Evolutionary conservation across 805 yeast species (phyloP).

Genomic region (Kodamaea hsintzibuensis): DNA sequence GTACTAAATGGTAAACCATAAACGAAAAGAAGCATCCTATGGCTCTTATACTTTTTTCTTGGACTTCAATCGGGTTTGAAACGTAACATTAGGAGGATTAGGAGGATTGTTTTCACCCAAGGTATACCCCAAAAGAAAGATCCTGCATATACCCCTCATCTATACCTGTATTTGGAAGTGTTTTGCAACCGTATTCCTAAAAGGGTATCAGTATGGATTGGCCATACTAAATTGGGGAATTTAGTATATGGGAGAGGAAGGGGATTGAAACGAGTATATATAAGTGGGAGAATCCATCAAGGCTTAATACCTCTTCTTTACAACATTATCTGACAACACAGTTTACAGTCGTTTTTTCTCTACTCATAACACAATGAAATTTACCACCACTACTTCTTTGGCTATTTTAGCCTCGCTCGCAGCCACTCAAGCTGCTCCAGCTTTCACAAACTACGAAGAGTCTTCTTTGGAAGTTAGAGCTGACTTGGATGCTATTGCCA

Average conservation of each 20-base stretch:
- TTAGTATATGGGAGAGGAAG: neutral
- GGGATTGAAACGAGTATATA: neutral
- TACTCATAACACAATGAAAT: conserved; percentile 26
- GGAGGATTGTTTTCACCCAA: too few species aligned
- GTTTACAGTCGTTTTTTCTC: conserved; percentile 1
- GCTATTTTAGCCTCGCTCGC: conserved; percentile 28
- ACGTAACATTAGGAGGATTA: too few species aligned
- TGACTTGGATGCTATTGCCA: conserved; percentile 17
- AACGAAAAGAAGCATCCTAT: too few species aligned
- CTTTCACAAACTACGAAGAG: conserved; percentile 15
- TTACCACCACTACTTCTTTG: conserved; percentile 31
- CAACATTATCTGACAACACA: neutral
- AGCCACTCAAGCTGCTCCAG: conserved; percentile 37
- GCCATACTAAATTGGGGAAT: neutral
- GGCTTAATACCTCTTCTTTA: neutral
- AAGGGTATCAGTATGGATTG: neutral
- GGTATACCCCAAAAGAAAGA: too few species aligned
- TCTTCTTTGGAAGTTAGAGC: conserved; percentile 12
- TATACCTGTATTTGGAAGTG: neutral
- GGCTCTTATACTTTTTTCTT: too few species aligned
- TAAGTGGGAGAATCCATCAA: neutral
- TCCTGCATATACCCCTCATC: neutral
- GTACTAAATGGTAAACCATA: too few species aligned
- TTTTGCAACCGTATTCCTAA: neutral
- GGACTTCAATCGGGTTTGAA: too few species aligned